Evolutionary conservation across 306 rosid genomes (phyloP).

Genomic region (Betula pendula): DNA sequence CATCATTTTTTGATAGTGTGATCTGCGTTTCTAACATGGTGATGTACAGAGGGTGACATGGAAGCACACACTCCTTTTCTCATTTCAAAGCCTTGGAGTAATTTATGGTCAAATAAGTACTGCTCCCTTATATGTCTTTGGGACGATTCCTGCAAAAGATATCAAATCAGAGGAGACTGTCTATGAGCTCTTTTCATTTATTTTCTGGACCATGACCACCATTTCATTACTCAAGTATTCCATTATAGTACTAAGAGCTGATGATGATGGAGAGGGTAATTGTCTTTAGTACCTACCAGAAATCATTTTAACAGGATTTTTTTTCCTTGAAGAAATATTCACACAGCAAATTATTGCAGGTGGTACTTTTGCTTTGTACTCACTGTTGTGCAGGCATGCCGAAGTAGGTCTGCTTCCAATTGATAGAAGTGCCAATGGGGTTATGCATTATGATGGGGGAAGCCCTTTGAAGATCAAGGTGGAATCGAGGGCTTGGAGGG

Average conservation of each 20-base stretch:
- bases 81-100: slow-evolving; percentile 80
- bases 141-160: slow-evolving; percentile 43
- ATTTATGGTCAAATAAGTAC: slow-evolving; percentile 79
- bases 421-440: slow-evolving; percentile 51
- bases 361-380: slow-evolving; percentile 78
- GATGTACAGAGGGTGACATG: slow-evolving; percentile 52
- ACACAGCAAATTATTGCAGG: slow-evolving; percentile 40
- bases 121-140: slow-evolving; percentile 75
- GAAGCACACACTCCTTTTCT: slow-evolving; percentile 60
- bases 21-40: slow-evolving; percentile 1
- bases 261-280: slow-evolving; percentile 75
- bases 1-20: background rate
- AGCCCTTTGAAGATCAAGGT: slow-evolving; percentile 35
- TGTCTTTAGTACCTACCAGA: background rate
- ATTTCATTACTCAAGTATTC: slow-evolving; percentile 66
- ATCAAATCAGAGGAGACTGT: slow-evolving; percentile 45
- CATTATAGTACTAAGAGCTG: slow-evolving; percentile 59
- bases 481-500: slow-evolving; percentile 65
- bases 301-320: slow-evolving; percentile 1
- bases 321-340: slow-evolving; percentile 15
- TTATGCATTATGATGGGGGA: slow-evolving; percentile 41
- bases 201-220: slow-evolving; percentile 74
- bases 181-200: slow-evolving; percentile 64
- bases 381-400: slow-evolving; percentile 80
- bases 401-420: slow-evolving; percentile 74